These are phyloP conservation scores for Cyberlindnera sargentensis DNA, from an alignment of 805 yeast species.

Conservation along the genomic window DNA sequence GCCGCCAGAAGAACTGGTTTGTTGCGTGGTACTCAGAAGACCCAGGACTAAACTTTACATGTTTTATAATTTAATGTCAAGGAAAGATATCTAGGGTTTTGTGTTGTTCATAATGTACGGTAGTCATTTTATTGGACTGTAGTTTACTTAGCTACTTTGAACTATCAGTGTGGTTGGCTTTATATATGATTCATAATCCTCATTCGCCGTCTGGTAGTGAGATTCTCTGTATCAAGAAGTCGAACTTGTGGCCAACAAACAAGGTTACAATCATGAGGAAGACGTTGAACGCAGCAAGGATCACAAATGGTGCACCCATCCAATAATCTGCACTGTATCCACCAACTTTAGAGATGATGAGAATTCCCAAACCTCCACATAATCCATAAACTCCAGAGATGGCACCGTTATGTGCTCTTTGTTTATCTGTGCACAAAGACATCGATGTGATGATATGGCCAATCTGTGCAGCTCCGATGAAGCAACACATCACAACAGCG, in stretches of 20 bases:
- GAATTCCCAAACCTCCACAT: conserved; percentile 61
- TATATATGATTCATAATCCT: background rate
- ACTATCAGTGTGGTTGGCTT: too few relatives aligned
- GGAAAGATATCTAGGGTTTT: conserved; percentile 19
- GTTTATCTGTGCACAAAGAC: conserved; percentile 47
- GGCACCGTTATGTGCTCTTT: conserved; percentile 47
- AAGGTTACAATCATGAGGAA: conserved; percentile 18
- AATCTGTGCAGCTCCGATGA: conserved; percentile 56
- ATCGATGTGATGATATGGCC: conserved; percentile 57
- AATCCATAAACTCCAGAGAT: conserved; percentile 65
- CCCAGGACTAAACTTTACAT: conserved; percentile 50
- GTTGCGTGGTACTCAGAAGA: conserved; percentile 98
- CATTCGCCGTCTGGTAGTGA: conserved; percentile 8
- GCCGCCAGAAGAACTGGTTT: conserved; percentile 99
- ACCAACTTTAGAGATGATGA: conserved; percentile 52
- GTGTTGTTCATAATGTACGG: conserved; percentile 19
- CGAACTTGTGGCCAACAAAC: conserved; percentile 16
- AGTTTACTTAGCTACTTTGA: background rate
- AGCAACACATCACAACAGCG: conserved; percentile 30
- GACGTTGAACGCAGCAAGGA: conserved; percentile 38
- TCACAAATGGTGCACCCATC: conserved; percentile 52
- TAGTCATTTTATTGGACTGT: conserved; percentile 4
- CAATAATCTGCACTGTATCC: conserved; percentile 53
- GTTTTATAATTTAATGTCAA: conserved; percentile 21
- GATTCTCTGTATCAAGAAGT: conserved; percentile 8